Evolutionary conservation across 257 asterid species (phyloP).

Genomic region (Penstemon davidsonii): DNA sequence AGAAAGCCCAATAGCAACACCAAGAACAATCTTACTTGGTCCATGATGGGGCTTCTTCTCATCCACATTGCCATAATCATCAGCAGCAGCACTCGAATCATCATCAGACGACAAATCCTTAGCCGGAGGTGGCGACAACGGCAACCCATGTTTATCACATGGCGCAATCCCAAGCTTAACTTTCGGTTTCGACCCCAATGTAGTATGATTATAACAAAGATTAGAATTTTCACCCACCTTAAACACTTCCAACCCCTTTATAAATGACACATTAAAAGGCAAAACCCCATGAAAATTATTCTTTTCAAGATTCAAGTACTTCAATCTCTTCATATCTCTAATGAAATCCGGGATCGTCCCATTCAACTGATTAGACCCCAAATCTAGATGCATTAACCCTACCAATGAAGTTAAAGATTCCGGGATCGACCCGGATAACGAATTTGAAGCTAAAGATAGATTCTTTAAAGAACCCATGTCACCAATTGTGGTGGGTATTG

Average conservation of each 20-base stretch:
- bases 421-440: slow-evolving; percentile 69
- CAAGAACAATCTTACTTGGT: slow-evolving; percentile 88
- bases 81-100: slow-evolving; percentile 37
- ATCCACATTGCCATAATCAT: slow-evolving; percentile 37
- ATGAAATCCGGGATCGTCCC: slow-evolving; percentile 77
- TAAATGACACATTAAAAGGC: slow-evolving; percentile 78
- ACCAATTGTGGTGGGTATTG: slow-evolving; percentile 70
- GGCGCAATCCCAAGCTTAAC: slow-evolving; percentile 89
- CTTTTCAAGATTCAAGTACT: slow-evolving; percentile 68
- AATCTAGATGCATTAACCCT: slow-evolving; percentile 70
- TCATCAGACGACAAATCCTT: slow-evolving; percentile 50
- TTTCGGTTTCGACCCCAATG: slow-evolving; percentile 52
- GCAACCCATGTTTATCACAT: slow-evolving; percentile 82
- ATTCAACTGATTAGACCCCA: slow-evolving; percentile 75
- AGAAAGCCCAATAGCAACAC: slow-evolving; percentile 84
- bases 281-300: slow-evolving; percentile 77
- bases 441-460: slow-evolving; percentile 64
- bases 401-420: slow-evolving; percentile 63
- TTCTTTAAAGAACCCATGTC: slow-evolving; percentile 56
- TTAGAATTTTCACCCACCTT: slow-evolving; percentile 70
- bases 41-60: slow-evolving; percentile 58
- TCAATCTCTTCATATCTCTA: slow-evolving; percentile 59
- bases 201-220: slow-evolving; percentile 75
- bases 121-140: slow-evolving; percentile 81
- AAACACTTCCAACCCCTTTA: slow-evolving; percentile 56